phyloP scores from a whole-genome alignment of 164 flowering plant genomes.

The Macadamia integrifolia region DNA sequence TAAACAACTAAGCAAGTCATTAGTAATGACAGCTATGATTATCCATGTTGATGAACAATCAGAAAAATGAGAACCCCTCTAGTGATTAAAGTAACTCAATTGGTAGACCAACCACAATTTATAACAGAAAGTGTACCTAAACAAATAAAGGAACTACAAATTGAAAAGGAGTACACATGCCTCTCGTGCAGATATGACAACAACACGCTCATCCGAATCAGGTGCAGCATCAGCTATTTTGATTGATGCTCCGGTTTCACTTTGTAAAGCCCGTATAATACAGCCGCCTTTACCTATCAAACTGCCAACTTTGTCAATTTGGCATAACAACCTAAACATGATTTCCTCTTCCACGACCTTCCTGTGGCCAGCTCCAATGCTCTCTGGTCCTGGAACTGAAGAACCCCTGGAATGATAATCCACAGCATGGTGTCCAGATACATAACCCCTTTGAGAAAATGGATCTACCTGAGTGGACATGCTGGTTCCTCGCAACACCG shows the following conservation, averaged over 20 bases:
- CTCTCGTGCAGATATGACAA: constrained; percentile 57
- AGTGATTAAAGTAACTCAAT: too few species aligned
- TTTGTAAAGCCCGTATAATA: constrained; percentile 37
- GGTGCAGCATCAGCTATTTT: constrained; percentile 38
- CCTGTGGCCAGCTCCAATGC: constrained; percentile 22
- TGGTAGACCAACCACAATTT: too few species aligned
- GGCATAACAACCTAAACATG: constrained; percentile 47
- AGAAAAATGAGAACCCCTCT: too few species aligned
- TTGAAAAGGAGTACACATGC: constrained; percentile 17
- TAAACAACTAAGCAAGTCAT: too few species aligned
- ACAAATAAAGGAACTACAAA: too few species aligned
- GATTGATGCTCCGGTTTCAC: constrained; percentile 54
- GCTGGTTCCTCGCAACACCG: constrained; percentile 18
- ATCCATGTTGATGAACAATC: too few species aligned
- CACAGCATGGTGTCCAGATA: constrained; percentile 15
- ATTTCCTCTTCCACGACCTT: constrained; percentile 40
- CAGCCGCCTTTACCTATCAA: constrained; percentile 64
- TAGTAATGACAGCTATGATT: too few species aligned
- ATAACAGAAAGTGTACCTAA: too few species aligned
- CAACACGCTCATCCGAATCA: constrained; percentile 53
- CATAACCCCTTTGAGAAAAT: constrained; percentile 30
- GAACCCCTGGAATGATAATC: constrained; percentile 38
- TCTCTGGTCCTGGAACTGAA: constrained; percentile 27
- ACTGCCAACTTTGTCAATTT: constrained; percentile 44
- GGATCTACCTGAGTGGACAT: constrained; percentile 25